A percentile compares a stretch with the other conserved stretches of the same genome.
phyloP scores from a whole-genome alignment of 2,329 filamentous ascomycete genomes.

The Lomentospora prolificans region DNA sequence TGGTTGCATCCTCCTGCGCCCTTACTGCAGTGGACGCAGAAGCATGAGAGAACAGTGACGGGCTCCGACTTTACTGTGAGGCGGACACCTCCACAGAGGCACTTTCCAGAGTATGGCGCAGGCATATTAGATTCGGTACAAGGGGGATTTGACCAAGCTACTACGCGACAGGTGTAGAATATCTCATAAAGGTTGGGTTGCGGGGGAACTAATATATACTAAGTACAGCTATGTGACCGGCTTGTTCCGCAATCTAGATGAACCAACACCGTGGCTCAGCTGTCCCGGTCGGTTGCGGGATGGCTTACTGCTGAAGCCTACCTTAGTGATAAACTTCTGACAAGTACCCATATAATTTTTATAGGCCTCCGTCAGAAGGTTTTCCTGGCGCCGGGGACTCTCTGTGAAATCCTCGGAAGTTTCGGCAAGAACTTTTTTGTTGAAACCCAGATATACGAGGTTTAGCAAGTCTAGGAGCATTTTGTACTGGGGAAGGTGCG shows the following conservation, averaged over 20 bases:
- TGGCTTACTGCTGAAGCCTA: too few relatives aligned
- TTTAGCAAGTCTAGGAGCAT: background rate
- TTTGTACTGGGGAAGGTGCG: background rate
- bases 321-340: too few relatives aligned
- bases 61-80: constrained; percentile 10
- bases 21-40: constrained; percentile 13
- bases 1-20: constrained; percentile 11
- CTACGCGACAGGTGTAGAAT: too few relatives aligned
- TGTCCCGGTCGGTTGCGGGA: too few relatives aligned
- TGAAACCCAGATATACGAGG: background rate
- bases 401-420: background rate
- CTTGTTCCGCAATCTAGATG: too few relatives aligned
- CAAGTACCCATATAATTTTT: too few relatives aligned
- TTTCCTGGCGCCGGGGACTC: background rate
- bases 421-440: background rate
- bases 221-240: too few relatives aligned
- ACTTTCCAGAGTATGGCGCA: constrained; percentile 9
- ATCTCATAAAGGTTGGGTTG: too few relatives aligned
- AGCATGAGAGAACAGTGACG: constrained; percentile 12
- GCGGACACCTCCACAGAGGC: constrained; percentile 12
- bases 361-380: too few relatives aligned
- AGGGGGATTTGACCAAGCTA: too few relatives aligned
- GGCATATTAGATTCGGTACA: constrained; percentile 3
- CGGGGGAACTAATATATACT: too few relatives aligned
- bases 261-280: too few relatives aligned